Base-by-base conservation (phyloP, 164 flowering plant genomes). In the Liquidambar formosana region DNA sequence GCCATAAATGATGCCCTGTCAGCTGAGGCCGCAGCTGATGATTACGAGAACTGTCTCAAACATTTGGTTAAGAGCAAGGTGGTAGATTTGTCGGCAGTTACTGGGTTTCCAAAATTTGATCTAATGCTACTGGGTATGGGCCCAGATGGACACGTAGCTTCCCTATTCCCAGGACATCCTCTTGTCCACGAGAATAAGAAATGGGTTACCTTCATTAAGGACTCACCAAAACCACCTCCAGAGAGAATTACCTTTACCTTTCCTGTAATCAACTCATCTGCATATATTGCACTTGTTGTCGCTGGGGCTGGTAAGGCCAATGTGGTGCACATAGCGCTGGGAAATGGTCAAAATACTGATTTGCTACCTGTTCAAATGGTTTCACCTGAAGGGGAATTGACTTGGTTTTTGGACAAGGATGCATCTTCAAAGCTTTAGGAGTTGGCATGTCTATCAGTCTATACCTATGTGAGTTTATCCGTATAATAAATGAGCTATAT, bases 71-170 rank as follows among this genome's bases (percentile, higher is more conserved):
- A 79, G 43, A 75, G 12, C 49, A 56, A 57, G 5, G 80, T 81
- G 49, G 12, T 92, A 9, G 77, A 65, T 3, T 1, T 59, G 61
- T 89, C 91, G 16, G 18, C 73, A 14, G 61, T 68, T 14, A 83
- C 25, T 62, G 87, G 86, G 9, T 86, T 89, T 46, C 97, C 97
- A 16, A 88, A 88, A 74, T 92, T 89, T 48, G 93, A 92, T 77
- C 84, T 88, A 63, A 84, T 86, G 85, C 85, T 87, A 33, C 65
- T 92, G 56, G 97, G 97, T 18, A 89, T 92, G 93, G 95, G 95
- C 12, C 95, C 97, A 8, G 97, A 92, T 74, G 97, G 97, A 16
- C 97, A 91, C 63, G 83, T 91, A 9, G 97, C 92, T 46, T 89
- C 91, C 22, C 80, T 89, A 10, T 91, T 91, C 60, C 94, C 97